Percentiles rank a stretch among this genome's conserved stretches.
phyloP scores from a whole-genome alignment of 768 basidiomycete genomes.

The Panaeolus papilionaceus region DNA sequence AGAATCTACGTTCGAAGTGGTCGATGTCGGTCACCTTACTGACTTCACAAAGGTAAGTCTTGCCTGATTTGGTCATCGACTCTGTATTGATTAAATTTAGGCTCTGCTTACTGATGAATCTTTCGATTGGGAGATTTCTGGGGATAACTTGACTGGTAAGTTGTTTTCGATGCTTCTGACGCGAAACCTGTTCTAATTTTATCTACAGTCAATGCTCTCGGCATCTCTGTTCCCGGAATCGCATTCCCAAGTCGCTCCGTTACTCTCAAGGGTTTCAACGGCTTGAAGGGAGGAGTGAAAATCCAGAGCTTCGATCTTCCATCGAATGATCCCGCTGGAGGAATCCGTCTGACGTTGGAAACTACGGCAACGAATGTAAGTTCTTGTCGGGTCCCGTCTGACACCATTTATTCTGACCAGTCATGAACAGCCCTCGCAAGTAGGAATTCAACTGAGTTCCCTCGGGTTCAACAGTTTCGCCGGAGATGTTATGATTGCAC shows the following conservation, averaged over 20 bases:
- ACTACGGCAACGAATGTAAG: constrained; percentile 65
- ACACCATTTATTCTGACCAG: constrained; percentile 15
- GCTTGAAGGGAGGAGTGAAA: constrained; percentile 62
- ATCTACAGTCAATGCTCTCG: constrained; percentile 60
- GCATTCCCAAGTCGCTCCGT: constrained; percentile 61
- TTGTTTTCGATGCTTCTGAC: constrained; percentile 22
- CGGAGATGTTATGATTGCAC: constrained; percentile 60
- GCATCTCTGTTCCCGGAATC: constrained; percentile 64
- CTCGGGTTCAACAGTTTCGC: constrained; percentile 68
- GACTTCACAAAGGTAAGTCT: constrained; percentile 64
- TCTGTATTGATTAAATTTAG: constrained; percentile 29
- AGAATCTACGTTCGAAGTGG: constrained; percentile 62
- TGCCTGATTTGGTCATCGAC: neutral
- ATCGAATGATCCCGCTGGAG: constrained; percentile 71
- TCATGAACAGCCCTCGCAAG: constrained; percentile 66
- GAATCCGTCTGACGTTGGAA: constrained; percentile 70
- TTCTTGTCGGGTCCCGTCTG: neutral
- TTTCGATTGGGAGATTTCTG: constrained; percentile 75
- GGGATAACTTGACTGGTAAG: constrained; percentile 64
- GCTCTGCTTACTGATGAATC: constrained; percentile 65
- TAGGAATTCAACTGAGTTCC: constrained; percentile 67
- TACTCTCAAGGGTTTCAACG: constrained; percentile 74
- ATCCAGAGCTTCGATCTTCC: constrained; percentile 77
- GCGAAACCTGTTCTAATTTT: constrained; percentile 8
- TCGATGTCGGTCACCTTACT: constrained; percentile 60